Conservation (phyloP, 2,329 filamentous ascomycete species). For the Calonectria ilicicola region DNA sequence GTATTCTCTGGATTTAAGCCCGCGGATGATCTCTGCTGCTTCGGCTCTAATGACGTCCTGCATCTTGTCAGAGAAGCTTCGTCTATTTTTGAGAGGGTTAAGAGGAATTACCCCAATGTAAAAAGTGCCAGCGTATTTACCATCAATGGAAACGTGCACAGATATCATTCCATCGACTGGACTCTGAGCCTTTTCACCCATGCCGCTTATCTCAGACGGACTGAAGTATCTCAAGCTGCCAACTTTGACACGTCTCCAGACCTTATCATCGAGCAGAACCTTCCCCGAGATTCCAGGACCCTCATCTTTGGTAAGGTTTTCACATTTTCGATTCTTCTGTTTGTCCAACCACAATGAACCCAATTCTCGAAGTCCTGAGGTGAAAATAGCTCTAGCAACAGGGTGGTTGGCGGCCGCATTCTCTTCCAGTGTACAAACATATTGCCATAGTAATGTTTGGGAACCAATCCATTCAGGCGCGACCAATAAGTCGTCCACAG, state of each 20-base stretch:
- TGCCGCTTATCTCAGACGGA: not conserved
- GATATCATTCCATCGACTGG: not conserved
- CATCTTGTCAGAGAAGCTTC: not conserved
- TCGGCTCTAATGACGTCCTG: slow-evolving; percentile 7
- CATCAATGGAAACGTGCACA: slow-evolving; percentile 10
- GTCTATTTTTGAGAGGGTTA: too few relatives aligned
- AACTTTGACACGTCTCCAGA: slow-evolving; percentile 10
- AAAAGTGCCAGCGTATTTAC: slow-evolving; percentile 3
- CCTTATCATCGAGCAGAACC: not conserved
- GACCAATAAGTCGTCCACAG: not conserved
- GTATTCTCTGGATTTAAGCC: not conserved
- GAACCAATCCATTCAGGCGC: too few relatives aligned
- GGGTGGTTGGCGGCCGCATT: slow-evolving; percentile 4
- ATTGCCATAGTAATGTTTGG: not conserved
- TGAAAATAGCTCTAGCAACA: slow-evolving; percentile 12
- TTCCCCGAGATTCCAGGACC: slow-evolving; percentile 5
- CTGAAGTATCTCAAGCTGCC: slow-evolving; percentile 1
- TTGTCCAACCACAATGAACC: not conserved
- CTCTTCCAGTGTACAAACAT: slow-evolving; percentile 7
- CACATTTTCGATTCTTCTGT: not conserved
- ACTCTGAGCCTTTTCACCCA: not conserved
- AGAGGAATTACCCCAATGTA: not conserved
- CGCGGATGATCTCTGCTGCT: not conserved
- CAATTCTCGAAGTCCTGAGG: not conserved
- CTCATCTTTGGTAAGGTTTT: not conserved